phyloP scores from a whole-genome alignment of 306 rosid species.

The Inga oerstediana region DNA sequence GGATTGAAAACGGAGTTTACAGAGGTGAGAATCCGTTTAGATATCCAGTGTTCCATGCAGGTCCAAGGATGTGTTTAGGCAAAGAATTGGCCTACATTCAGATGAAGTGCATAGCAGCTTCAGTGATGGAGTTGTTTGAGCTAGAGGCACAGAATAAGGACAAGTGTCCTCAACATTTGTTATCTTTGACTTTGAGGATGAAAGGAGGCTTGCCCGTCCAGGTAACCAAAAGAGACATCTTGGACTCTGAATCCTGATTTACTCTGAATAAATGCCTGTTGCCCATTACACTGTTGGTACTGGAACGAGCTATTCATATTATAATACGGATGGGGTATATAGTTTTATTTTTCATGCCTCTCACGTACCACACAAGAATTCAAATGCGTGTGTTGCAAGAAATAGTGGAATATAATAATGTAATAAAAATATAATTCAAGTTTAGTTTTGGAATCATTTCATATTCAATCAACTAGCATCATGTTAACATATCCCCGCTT shows the following conservation, averaged over 20 bases:
- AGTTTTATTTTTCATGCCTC: not conserved
- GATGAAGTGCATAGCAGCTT: conserved; percentile 78
- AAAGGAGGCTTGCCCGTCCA: conserved; percentile 48
- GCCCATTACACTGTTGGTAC: not conserved
- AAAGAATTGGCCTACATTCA: conserved; percentile 78
- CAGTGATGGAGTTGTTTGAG: conserved; percentile 53
- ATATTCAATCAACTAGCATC: not conserved
- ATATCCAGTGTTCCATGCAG: conserved; percentile 65
- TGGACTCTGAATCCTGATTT: not conserved
- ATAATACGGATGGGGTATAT: too few species aligned
- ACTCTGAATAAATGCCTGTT: not conserved
- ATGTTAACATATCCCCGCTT: not conserved
- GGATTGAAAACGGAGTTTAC: conserved; percentile 61
- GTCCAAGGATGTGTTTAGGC: conserved; percentile 76
- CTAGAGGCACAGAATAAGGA: conserved; percentile 34
- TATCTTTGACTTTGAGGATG: conserved; percentile 65
- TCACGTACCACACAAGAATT: not conserved
- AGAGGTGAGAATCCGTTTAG: conserved; percentile 51
- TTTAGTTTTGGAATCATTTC: not conserved
- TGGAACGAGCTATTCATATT: not conserved
- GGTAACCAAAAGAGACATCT: conserved; percentile 4
- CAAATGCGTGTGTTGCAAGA: not conserved
- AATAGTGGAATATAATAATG: not conserved
- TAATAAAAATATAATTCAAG: too few species aligned
- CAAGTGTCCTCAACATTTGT: conserved; percentile 42